Percentiles rank a stretch among this genome's conserved stretches.
phyloP scores from a whole-genome alignment of 176 grass and related monocot species.

The Otatea glauca region DNA sequence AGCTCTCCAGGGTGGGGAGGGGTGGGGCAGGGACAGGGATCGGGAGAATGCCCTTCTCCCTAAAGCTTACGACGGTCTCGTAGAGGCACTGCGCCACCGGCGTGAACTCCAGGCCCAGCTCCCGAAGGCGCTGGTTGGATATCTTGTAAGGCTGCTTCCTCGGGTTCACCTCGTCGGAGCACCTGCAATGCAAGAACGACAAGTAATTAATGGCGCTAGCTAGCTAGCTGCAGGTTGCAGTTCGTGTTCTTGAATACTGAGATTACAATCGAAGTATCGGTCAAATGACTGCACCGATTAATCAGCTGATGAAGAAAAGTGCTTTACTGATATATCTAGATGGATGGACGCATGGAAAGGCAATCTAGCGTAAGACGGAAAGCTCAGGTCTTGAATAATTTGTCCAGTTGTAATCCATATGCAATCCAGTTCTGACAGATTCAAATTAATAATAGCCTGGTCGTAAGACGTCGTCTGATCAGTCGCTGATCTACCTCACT shows the following conservation, averaged over 20 bases:
- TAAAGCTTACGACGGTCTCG: slow-evolving; percentile 62
- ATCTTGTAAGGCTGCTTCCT: slow-evolving; percentile 63
- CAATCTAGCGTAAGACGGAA: neutral
- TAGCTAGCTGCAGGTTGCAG: neutral
- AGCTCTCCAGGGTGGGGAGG: neutral
- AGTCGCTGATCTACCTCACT: neutral
- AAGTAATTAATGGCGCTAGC: neutral
- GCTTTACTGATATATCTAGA: neutral
- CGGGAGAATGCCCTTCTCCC: slow-evolving; percentile 59
- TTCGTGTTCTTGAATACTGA: neutral
- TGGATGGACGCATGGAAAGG: neutral
- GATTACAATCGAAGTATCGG: neutral
- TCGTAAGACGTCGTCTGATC: neutral
- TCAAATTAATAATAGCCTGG: neutral
- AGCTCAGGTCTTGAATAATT: neutral
- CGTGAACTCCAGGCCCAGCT: slow-evolving; percentile 54
- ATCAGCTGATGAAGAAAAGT: neutral
- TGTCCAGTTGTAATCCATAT: neutral
- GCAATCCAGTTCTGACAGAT: neutral
- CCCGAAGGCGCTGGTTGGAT: slow-evolving; percentile 53
- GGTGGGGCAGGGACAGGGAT: neutral
- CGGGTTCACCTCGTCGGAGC: slow-evolving; percentile 64
- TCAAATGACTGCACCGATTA: neutral
- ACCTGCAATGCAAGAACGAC: slow-evolving; percentile 26
- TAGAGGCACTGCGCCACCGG: slow-evolving; percentile 55